Conservation (phyloP, 306 rosid species). For the Pterocarpus santalinus region DNA sequence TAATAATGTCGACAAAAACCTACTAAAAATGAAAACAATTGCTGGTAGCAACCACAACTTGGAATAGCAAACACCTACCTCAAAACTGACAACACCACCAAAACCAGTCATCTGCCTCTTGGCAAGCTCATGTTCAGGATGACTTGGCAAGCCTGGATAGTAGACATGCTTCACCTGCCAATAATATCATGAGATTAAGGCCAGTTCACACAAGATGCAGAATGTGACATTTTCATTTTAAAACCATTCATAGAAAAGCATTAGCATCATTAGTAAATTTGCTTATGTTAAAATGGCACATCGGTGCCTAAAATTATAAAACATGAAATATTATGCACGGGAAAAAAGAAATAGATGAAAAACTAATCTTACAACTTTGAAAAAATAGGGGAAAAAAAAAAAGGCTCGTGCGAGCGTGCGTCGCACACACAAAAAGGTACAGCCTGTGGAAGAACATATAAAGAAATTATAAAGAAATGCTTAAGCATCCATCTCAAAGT, state of each 20-base stretch:
- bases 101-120: conserved; percentile 91
- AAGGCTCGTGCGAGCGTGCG: no score
- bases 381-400: no score
- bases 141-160: conserved; percentile 86
- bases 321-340: no score
- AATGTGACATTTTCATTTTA: neutral
- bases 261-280: no score
- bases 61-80: conserved; percentile 56
- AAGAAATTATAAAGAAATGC: conserved; percentile 3
- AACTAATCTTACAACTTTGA: no score
- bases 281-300: no score
- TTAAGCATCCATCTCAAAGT: neutral
- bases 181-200: conserved; percentile 29
- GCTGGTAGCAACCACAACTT: neutral
- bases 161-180: conserved; percentile 78
- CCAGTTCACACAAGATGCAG: conserved; percentile 2
- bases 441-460: no score
- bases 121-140: conserved; percentile 89
- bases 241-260: neutral
- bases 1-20: conserved; percentile 2
- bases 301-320: no score
- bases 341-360: no score
- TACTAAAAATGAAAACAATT: neutral
- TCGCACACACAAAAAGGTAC: no score
- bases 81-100: conserved; percentile 95